These are phyloP conservation scores for Retiboletus flavoniger DNA, from an alignment of 1,284 basidiomycete genomes.

Conservation along the genomic window DNA sequence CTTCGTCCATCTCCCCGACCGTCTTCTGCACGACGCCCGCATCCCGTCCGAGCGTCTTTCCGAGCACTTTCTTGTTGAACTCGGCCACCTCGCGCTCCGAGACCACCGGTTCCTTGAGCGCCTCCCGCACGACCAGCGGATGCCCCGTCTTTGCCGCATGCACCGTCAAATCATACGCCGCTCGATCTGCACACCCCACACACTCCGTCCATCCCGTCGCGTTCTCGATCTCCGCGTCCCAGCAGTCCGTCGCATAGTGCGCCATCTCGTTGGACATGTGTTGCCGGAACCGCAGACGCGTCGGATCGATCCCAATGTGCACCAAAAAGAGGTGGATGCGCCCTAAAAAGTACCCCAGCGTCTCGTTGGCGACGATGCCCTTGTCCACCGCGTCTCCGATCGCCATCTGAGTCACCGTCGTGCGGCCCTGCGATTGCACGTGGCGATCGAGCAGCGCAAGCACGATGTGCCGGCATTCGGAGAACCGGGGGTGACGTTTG, in stretches of 20 bases:
- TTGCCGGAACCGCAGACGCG: constrained; percentile 88
- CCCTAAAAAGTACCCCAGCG: constrained; percentile 95
- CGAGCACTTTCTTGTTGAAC: constrained; percentile 88
- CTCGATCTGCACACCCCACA: constrained; percentile 98
- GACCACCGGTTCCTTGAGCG: constrained; percentile 78
- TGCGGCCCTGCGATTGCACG: constrained; percentile 78
- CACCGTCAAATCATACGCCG: constrained; percentile 87
- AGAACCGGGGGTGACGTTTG: constrained; percentile 87
- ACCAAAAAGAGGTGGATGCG: constrained; percentile 89
- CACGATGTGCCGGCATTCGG: constrained; percentile 74
- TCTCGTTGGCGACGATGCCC: constrained; percentile 94
- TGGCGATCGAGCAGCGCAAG: constrained; percentile 82
- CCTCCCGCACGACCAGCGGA: constrained; percentile 79
- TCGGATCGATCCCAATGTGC: constrained; percentile 91
- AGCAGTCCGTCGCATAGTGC: constrained; percentile 98
- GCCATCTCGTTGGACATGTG: constrained; percentile 99
- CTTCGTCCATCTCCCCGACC: constrained; percentile 71
- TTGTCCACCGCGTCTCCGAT: constrained; percentile 88
- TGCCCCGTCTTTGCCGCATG: constrained; percentile 64
- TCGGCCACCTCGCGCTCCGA: constrained; percentile 73
- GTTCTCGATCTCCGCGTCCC: constrained; percentile 98
- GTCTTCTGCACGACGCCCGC: constrained; percentile 70
- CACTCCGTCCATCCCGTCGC: constrained; percentile 98
- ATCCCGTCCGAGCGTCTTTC: constrained; percentile 89
- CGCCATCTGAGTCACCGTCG: constrained; percentile 64